phyloP scores from a whole-genome alignment of 2,329 filamentous ascomycete species.

The Phaeosphaeriaceae sp. region DNA sequence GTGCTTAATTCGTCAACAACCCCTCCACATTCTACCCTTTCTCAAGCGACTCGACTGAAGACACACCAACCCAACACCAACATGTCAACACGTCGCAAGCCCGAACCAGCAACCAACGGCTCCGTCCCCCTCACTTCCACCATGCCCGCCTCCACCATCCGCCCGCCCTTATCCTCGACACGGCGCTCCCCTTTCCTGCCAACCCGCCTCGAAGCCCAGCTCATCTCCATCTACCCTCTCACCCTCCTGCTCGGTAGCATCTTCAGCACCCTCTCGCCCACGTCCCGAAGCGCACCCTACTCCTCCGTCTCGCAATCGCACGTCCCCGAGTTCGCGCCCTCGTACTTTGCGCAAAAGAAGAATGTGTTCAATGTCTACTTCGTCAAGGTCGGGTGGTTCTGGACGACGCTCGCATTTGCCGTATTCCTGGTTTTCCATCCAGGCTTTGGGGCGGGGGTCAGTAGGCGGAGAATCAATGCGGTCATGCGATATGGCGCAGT shows the following conservation, averaged over 20 bases:
- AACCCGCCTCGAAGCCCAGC: slow-evolving; percentile 70
- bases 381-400: slow-evolving; percentile 94
- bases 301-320: slow-evolving; percentile 70
- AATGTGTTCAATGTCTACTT: slow-evolving; percentile 94
- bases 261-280: slow-evolving; percentile 81
- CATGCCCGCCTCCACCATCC: slow-evolving; percentile 35
- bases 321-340: slow-evolving; percentile 66
- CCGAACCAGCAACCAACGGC: slow-evolving; percentile 22
- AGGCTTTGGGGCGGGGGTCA: slow-evolving; percentile 55
- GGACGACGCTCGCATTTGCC: slow-evolving; percentile 80
- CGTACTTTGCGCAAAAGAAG: slow-evolving; percentile 92
- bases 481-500: slow-evolving; percentile 73
- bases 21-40: neutral
- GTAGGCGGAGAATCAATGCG: slow-evolving; percentile 63
- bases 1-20: neutral
- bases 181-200: slow-evolving; percentile 69
- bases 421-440: slow-evolving; percentile 76
- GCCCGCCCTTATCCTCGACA: slow-evolving; percentile 29
- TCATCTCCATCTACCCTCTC: slow-evolving; percentile 76
- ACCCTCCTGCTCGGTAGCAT: slow-evolving; percentile 83
- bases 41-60: neutral
- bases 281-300: slow-evolving; percentile 68
- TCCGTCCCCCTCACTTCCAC: slow-evolving; percentile 28
- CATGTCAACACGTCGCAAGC: slow-evolving; percentile 46
- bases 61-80: neutral